Conservation (phyloP, 768 basidiomycete species). For the Pleurotus tuoliensis region DNA sequence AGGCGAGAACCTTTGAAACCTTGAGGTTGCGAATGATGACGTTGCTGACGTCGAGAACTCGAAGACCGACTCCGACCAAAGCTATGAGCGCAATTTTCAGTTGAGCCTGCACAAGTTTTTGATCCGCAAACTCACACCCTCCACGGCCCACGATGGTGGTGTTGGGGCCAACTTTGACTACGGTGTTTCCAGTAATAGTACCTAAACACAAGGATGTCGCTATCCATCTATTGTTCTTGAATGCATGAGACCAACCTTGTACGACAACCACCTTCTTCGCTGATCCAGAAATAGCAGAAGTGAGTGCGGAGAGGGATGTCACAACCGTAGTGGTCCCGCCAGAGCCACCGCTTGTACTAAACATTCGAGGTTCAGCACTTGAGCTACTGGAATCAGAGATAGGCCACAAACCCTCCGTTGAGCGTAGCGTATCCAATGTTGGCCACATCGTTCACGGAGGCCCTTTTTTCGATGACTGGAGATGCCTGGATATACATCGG, state of each 20-base stretch:
- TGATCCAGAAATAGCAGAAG: constrained; percentile 34
- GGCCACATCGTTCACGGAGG: constrained; percentile 32
- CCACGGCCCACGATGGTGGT: constrained; percentile 37
- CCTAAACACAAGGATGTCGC: constrained; percentile 19
- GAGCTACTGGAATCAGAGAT: not conserved
- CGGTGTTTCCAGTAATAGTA: constrained; percentile 37
- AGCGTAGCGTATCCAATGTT: constrained; percentile 35
- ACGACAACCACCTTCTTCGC: constrained; percentile 41
- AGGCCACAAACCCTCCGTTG: constrained; percentile 10
- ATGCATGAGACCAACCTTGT: constrained; percentile 24
- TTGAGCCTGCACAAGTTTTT: too few relatives aligned
- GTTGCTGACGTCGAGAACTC: constrained; percentile 36
- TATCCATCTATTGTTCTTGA: not conserved
- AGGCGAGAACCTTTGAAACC: constrained; percentile 43
- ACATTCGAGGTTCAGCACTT: not conserved
- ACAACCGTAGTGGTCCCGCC: constrained; percentile 42
- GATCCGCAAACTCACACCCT: constrained; percentile 22
- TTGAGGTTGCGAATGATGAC: constrained; percentile 49
- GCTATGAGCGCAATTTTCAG: constrained; percentile 19
- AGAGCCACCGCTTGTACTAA: constrained; percentile 40
- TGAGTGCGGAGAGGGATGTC: constrained; percentile 35
- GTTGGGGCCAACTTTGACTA: constrained; percentile 39
- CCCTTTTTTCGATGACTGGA: constrained; percentile 28
- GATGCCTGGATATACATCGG: constrained; percentile 6
- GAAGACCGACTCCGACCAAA: constrained; percentile 41